Percentiles rank a stretch among this genome's conserved stretches.
Evolutionary conservation across 495 filamentous ascomycete species (phyloP).

Genomic region (Friedmanniomyces simplex): DNA sequence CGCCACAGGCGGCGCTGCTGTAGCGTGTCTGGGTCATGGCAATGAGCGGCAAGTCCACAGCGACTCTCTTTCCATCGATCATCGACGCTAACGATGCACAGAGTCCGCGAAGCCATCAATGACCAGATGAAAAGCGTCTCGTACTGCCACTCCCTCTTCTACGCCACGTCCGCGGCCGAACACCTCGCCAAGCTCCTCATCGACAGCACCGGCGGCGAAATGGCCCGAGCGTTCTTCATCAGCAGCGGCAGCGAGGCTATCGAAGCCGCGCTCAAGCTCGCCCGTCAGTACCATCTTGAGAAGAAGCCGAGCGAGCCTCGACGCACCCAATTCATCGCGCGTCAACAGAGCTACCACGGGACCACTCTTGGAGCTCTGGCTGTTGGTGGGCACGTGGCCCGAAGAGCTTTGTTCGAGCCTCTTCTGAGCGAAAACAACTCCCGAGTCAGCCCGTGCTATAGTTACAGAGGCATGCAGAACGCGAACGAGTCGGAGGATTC

Average conservation of each 20-base stretch:
- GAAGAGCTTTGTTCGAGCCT: conserved; percentile 56
- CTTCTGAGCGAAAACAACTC: conserved; percentile 48
- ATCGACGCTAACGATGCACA: conserved; percentile 1
- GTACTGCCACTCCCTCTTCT: conserved; percentile 47
- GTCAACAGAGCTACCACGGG: conserved; percentile 66
- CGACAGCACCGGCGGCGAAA: conserved; percentile 23
- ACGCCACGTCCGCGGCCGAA: conserved; percentile 36
- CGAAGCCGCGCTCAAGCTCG: conserved; percentile 57
- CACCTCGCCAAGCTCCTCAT: conserved; percentile 18
- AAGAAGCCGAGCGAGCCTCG: conserved; percentile 38
- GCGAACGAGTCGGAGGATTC: conserved; percentile 26
- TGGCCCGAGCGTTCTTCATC: conserved; percentile 40
- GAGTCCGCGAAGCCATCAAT: conserved; percentile 37
- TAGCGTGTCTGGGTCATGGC: conserved; percentile 31
- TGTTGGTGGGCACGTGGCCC: conserved; percentile 51
- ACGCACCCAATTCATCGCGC: conserved; percentile 50
- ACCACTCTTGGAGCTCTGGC: conserved; percentile 58
- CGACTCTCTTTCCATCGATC: background rate
- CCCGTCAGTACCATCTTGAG: conserved; percentile 56
- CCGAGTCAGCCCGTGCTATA: conserved; percentile 59
- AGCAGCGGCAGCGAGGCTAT: conserved; percentile 53
- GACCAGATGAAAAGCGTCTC: conserved; percentile 41
- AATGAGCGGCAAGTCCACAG: conserved; percentile 19
- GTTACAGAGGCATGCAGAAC: conserved; percentile 40
- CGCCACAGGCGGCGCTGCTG: conserved; percentile 33